Evolutionary conservation across 2,329 filamentous ascomycete genomes (phyloP).

Genomic region (Aureobasidium subglaciale): DNA sequence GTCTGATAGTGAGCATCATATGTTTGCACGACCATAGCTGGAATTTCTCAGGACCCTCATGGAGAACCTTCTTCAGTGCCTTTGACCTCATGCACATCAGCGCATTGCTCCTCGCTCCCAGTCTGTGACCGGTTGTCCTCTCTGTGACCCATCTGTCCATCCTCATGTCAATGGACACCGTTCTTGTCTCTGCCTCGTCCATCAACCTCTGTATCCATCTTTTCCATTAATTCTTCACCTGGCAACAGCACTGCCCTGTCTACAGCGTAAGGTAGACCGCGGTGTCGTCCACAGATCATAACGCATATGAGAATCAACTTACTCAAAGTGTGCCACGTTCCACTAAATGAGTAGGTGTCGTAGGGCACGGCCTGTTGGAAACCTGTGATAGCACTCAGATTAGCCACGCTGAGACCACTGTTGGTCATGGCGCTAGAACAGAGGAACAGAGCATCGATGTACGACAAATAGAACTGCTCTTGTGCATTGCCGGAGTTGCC

Average conservation of each 20-base stretch:
- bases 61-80: not conserved
- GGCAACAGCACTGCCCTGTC: slow-evolving; percentile 35
- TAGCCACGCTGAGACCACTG: slow-evolving; percentile 17
- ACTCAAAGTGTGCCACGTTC: slow-evolving; percentile 38
- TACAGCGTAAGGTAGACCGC: slow-evolving; percentile 44
- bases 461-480: slow-evolving; percentile 1
- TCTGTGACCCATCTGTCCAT: not conserved
- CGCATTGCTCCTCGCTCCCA: not conserved
- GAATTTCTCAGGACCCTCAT: not conserved
- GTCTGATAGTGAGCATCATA: too few species aligned
- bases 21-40: too few species aligned
- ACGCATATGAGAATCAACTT: slow-evolving; percentile 46
- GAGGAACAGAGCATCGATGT: slow-evolving; percentile 20
- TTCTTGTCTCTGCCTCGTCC: not conserved
- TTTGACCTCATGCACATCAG: not conserved
- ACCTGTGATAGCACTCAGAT: slow-evolving; percentile 16
- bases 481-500: not conserved
- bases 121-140: not conserved
- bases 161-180: not conserved
- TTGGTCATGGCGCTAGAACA: slow-evolving; percentile 18
- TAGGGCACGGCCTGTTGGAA: slow-evolving; percentile 23
- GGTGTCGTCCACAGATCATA: slow-evolving; percentile 46
- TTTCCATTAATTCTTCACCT: slow-evolving; percentile 28
- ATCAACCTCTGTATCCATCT: slow-evolving; percentile 27
- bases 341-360: slow-evolving; percentile 35